Evolutionary conservation across 148 eudicot genomes (phyloP).

Genomic region (Amaranthus cruentus): DNA sequence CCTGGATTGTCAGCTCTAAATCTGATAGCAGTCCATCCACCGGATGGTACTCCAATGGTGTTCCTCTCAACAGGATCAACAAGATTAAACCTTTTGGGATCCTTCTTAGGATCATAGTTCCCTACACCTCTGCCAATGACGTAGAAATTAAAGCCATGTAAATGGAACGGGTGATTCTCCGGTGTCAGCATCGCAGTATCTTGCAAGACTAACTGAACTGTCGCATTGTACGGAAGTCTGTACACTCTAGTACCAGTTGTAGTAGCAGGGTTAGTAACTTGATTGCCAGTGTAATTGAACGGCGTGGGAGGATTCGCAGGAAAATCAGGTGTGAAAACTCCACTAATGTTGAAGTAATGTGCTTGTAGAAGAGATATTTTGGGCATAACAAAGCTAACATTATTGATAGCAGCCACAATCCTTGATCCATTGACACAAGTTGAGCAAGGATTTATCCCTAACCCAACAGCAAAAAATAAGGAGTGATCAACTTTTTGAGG

Average conservation of each 20-base stretch:
- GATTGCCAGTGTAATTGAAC: constrained; percentile 45
- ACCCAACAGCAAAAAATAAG: constrained; percentile 44
- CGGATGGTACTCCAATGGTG: constrained; percentile 43
- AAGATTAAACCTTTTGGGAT: constrained; percentile 42
- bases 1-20: constrained; percentile 60
- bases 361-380: constrained; percentile 46
- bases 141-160: constrained; percentile 53
- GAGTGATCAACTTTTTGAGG: constrained; percentile 42
- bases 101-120: constrained; percentile 37
- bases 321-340: constrained; percentile 55
- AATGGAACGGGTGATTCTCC: constrained; percentile 49
- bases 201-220: constrained; percentile 45
- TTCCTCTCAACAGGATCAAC: constrained; percentile 54
- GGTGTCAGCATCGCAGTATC: constrained; percentile 43
- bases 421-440: constrained; percentile 41
- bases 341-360: constrained; percentile 41
- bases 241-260: constrained; percentile 43
- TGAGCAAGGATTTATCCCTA: constrained; percentile 45
- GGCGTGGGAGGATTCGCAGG: constrained; percentile 38
- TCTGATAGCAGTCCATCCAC: constrained; percentile 52
- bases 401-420: constrained; percentile 52
- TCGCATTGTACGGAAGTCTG: constrained; percentile 39
- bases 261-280: constrained; percentile 28
- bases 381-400: constrained; percentile 57
- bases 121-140: constrained; percentile 46